A percentile compares a stretch with the other conserved stretches of the same genome.
Conservation (phyloP, 495 filamentous ascomycete species). For the Aspergillus taichungensis region DNA sequence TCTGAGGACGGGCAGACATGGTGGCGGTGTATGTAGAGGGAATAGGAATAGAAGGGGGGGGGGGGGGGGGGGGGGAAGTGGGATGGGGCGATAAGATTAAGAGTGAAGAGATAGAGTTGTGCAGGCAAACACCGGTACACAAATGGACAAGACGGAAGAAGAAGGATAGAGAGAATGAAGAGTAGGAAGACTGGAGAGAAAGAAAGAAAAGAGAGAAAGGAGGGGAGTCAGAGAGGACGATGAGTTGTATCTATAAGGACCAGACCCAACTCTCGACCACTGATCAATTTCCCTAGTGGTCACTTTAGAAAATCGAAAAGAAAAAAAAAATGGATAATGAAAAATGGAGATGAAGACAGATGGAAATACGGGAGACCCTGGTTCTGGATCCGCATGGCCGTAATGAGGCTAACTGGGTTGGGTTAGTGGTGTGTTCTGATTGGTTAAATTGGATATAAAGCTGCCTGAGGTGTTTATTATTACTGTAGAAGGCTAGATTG, state of each 20-base stretch:
- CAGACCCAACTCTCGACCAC: background rate
- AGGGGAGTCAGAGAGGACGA: background rate
- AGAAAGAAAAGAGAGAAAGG: background rate
- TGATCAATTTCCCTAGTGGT: background rate
- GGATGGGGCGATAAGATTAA: background rate
- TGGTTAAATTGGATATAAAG: no score
- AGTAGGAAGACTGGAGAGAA: background rate
- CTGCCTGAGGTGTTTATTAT: no score
- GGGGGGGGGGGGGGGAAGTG: background rate
- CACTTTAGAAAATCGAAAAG: background rate
- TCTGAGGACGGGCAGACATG: conserved; percentile 86
- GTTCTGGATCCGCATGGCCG: no score
- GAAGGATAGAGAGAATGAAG: background rate
- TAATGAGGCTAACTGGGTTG: no score
- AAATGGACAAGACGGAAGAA: conserved; percentile 2
- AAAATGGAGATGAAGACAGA: no score
- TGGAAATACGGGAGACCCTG: no score
- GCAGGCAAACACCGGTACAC: background rate
- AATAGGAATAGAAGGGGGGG: no score
- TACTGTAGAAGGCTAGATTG: no score
- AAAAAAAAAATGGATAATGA: background rate
- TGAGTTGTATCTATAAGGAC: background rate
- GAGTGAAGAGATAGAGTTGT: conserved; percentile 3
- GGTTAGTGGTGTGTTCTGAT: no score
- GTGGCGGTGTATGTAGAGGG: conserved; percentile 27